Evolutionary conservation across 257 asterid genomes (phyloP).

Genomic region (Leonotis leonurus): DNA sequence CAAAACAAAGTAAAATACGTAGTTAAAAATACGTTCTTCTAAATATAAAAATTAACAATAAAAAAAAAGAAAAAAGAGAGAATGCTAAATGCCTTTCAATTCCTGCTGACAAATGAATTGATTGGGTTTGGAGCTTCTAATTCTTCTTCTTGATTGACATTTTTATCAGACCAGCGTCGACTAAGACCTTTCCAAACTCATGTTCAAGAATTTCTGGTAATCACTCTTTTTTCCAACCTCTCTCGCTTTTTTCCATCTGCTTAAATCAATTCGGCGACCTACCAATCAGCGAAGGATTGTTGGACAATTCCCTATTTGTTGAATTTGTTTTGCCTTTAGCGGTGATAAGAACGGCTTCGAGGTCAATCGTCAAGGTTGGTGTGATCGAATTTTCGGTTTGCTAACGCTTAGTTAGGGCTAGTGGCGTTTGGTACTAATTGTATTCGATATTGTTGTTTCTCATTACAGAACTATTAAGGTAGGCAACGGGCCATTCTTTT

Average conservation of each 20-base stretch:
- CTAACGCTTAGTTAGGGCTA: neutral
- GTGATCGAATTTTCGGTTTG: neutral
- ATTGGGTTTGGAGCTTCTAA: slow-evolving; percentile 9
- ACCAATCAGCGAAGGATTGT: slow-evolving; percentile 4
- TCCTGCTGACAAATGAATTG: slow-evolving; percentile 16
- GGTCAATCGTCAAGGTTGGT: too few relatives aligned
- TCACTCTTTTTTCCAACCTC: neutral
- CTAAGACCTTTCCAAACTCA: slow-evolving; percentile 27
- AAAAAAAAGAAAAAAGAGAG: neutral
- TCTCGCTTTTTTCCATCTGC: neutral
- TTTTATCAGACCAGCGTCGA: slow-evolving; percentile 23
- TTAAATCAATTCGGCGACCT: neutral
- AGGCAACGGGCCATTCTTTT: neutral
- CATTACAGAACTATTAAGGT: neutral
- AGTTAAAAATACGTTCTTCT: neutral
- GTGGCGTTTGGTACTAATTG: neutral
- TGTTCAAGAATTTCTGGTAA: slow-evolving; percentile 52
- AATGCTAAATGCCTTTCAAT: slow-evolving; percentile 10
- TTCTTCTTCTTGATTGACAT: slow-evolving; percentile 16
- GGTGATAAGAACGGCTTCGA: slow-evolving; percentile 2
- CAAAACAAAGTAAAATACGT: too few relatives aligned
- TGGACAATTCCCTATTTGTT: neutral
- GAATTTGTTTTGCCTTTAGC: too few relatives aligned
- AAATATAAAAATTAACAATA: too few relatives aligned
- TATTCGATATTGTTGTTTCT: neutral